phyloP scores from a whole-genome alignment of 2,329 filamentous ascomycete species.

The Cercospora nicotianae region DNA sequence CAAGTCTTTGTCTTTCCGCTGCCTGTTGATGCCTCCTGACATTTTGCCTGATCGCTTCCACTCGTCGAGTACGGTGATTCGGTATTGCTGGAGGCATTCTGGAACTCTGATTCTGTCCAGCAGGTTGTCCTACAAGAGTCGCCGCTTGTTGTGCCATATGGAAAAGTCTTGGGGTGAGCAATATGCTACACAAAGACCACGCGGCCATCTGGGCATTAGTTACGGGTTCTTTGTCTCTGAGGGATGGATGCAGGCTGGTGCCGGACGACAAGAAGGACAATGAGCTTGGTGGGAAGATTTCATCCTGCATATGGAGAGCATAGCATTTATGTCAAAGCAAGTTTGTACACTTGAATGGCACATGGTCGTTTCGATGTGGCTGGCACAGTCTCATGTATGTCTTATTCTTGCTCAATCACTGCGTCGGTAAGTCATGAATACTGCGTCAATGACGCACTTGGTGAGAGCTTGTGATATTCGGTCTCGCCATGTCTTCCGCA shows the following conservation, averaged over 20 bases:
- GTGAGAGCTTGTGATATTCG: background rate
- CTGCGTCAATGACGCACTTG: background rate
- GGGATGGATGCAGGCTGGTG: background rate
- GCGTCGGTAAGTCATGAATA: background rate
- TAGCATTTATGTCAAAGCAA: background rate
- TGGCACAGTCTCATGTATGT: background rate
- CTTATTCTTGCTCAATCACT: background rate
- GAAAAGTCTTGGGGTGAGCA: background rate
- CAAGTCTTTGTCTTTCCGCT: background rate
- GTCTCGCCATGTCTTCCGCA: background rate
- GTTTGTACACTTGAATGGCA: background rate
- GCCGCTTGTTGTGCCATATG: background rate
- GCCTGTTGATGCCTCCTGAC: background rate
- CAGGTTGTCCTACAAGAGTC: background rate
- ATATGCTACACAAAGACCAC: background rate
- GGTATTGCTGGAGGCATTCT: background rate
- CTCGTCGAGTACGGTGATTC: background rate
- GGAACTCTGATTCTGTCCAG: background rate
- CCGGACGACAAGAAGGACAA: background rate
- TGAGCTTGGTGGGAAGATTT: background rate
- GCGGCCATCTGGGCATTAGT: background rate
- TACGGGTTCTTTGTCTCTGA: background rate
- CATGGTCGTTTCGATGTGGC: background rate
- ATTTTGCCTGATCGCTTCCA: background rate
- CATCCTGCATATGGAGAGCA: background rate